These are phyloP conservation scores for Phalaenopsis aphrodite DNA, from an alignment of 106 monocot genomes.

Conservation along the genomic window DNA sequence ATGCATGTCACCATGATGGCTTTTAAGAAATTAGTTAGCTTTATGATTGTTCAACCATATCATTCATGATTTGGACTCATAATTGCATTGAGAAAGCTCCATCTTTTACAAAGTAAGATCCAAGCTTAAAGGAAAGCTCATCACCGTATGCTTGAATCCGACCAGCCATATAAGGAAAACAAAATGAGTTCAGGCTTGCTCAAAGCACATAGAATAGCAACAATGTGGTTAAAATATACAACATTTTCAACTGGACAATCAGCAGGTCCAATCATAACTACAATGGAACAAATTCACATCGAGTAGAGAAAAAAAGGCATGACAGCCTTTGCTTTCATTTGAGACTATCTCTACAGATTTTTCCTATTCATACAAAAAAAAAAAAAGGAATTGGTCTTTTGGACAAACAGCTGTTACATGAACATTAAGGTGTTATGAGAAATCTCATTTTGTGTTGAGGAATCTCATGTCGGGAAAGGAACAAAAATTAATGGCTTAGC, in stretches of 20 bases:
- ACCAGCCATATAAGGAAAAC: background rate
- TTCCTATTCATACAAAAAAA: slow-evolving; percentile 1
- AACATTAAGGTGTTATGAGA: background rate
- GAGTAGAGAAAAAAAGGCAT: background rate
- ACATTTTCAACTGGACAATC: background rate
- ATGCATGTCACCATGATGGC: too few species aligned
- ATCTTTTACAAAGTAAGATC: too few species aligned
- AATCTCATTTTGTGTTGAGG: background rate
- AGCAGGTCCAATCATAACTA: background rate
- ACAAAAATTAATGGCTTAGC: background rate
- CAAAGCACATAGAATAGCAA: background rate
- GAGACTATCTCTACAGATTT: slow-evolving; percentile 4
- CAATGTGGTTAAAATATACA: background rate
- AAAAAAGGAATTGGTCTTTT: background rate
- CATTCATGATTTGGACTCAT: too few species aligned
- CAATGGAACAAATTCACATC: background rate
- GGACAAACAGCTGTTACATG: background rate
- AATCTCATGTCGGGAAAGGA: background rate
- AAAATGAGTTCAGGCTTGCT: background rate
- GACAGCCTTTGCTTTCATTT: background rate
- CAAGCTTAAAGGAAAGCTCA: background rate
- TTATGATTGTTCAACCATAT: too few species aligned
- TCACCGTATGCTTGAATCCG: background rate
- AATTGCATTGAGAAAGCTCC: too few species aligned
- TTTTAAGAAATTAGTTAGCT: too few species aligned